Evolutionary conservation across 148 eudicot species (phyloP).

Genomic region (Hydrangea macrophylla): DNA sequence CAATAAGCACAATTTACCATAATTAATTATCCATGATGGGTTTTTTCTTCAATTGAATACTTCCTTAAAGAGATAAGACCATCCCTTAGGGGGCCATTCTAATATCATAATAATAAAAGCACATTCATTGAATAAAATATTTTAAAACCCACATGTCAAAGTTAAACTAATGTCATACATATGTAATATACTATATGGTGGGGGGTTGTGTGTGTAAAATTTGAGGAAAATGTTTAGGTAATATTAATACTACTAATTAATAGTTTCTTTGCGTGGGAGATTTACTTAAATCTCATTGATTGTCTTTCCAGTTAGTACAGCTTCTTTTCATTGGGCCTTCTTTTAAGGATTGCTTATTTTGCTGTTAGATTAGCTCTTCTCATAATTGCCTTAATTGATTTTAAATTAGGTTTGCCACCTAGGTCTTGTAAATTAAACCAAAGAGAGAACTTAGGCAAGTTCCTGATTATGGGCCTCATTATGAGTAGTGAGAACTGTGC

Average conservation of each 20-base stretch:
- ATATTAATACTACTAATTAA: no score
- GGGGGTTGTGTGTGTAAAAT: no score
- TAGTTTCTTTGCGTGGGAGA: not conserved
- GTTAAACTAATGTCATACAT: not conserved
- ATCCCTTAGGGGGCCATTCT: not conserved
- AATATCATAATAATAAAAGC: not conserved
- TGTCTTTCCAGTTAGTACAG: no score
- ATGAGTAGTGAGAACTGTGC: conserved; percentile 34
- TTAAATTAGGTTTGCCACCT: conserved; percentile 4
- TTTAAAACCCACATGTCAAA: not conserved
- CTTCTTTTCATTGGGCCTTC: not conserved
- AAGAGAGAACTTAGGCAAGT: conserved; percentile 7
- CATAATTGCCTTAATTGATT: conserved; percentile 6
- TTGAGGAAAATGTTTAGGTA: no score
- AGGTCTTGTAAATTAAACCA: conserved; percentile 11
- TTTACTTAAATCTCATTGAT: not conserved
- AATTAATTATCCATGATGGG: not conserved
- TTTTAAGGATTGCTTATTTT: not conserved
- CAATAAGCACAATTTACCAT: not conserved
- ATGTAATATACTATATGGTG: no score
- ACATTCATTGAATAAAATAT: not conserved
- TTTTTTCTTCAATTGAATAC: not conserved
- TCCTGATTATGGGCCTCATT: conserved; percentile 46
- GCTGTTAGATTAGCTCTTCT: not conserved
- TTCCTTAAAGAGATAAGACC: not conserved